Evolutionary conservation across 805 yeast genomes (phyloP).

Genomic region (Ogataea trehalophila): DNA sequence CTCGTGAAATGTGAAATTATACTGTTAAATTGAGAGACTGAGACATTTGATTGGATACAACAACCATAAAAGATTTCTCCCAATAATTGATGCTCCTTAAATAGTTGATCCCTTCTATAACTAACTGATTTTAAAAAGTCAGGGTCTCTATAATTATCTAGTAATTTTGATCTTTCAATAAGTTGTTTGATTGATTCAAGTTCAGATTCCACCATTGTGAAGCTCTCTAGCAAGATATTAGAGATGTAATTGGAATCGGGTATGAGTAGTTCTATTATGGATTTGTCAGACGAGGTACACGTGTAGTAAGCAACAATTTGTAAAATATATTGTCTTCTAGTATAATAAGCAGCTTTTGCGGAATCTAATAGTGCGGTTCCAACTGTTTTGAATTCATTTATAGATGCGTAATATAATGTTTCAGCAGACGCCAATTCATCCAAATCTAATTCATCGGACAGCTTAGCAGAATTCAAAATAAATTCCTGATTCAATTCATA

Average conservation of each 20-base stretch:
- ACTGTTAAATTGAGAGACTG: constrained; percentile 31
- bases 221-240: constrained; percentile 46
- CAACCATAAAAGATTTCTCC: constrained; percentile 60
- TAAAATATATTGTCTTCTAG: constrained; percentile 68
- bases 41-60: constrained; percentile 33
- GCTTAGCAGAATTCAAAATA: constrained; percentile 48
- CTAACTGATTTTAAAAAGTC: constrained; percentile 44
- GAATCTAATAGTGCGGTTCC: constrained; percentile 50
- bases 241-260: constrained; percentile 25
- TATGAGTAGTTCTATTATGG: neutral
- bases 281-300: constrained; percentile 19
- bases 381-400: constrained; percentile 29
- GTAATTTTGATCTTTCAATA: constrained; percentile 47
- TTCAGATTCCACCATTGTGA: constrained; percentile 53
- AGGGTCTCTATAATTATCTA: constrained; percentile 43
- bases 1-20: constrained; percentile 42
- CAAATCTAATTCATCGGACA: constrained; percentile 63
- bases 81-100: constrained; percentile 63
- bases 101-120: constrained; percentile 58
- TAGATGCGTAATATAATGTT: constrained; percentile 46
- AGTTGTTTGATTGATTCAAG: constrained; percentile 49
- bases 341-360: constrained; percentile 64
- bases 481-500: constrained; percentile 64
- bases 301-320: constrained; percentile 49
- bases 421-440: constrained; percentile 79